Evolutionary conservation across 1,284 basidiomycete species (phyloP), one percentile per base, ranked within the genome.

Genomic region (Rhodofomes roseus): DNA sequence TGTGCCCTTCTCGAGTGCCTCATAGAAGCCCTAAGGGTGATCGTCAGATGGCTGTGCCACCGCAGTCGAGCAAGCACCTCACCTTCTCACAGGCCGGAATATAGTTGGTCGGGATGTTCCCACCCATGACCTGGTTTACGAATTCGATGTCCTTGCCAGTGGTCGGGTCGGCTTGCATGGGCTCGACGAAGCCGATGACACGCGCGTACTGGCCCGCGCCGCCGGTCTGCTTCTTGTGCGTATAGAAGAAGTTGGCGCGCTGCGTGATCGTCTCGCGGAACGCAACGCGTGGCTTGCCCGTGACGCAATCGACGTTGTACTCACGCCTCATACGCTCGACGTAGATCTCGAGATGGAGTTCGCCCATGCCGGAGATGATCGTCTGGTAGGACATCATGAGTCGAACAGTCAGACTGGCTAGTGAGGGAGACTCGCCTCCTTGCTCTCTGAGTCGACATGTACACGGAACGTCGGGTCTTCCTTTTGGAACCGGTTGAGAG

Each of bases 311-410:
- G 27, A 96, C 93, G 63, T 93, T 93, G 79, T 99, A 99, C 77
- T 99, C 97, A 61, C 97, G 90, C 67, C 89, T 90, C 95, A 99
- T 98, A 48, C 97, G 92, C 76, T 99, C 97, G 62, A 98, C 96
- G 77, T 99, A 99, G 70, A 99, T 98, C 72, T 99, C 97, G 27
- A 99, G 85, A 73, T 99, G 97, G 11, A 99, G 85, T 76, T 99
- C 97, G 31, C 96, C 97, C 97, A 99, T 99, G 20, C 97, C 97
- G 36, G 94, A 96, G 64, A 99, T 98, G 74, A 99, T 99, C n/a
- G 97, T 99, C 90, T 94, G 65, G n/a, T n/a, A 3, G 31, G 31
- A 39, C 3, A 23, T 29, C 64, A 27, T 29, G 57, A 36, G 40
- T 51, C 50, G 39, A 9, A 14, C 20, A 36, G 31, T 3, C 25